phyloP scores from a whole-genome alignment of 495 filamentous ascomycete species.

The Margaritispora aquatica region DNA sequence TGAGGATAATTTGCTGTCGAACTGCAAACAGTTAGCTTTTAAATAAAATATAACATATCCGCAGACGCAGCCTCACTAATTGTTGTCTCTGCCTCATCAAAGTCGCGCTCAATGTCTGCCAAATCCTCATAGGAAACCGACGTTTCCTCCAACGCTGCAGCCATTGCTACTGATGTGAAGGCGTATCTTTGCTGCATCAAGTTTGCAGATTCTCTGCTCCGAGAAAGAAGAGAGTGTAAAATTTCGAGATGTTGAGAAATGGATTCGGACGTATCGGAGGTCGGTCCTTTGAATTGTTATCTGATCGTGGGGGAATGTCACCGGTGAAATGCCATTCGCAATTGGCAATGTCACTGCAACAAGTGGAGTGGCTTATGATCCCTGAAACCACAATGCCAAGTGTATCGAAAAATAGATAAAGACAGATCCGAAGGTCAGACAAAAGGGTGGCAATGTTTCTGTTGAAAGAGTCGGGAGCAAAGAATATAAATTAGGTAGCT shows the following conservation, averaged over 20 bases:
- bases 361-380: background rate
- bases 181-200: constrained; percentile 22
- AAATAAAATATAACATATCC: background rate
- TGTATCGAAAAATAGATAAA: no score
- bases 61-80: constrained; percentile 47
- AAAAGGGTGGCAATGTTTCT: background rate
- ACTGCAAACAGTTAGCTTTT: constrained; percentile 32
- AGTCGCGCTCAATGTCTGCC: constrained; percentile 59
- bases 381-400: background rate
- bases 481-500: background rate
- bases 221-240: background rate
- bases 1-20: constrained; percentile 46
- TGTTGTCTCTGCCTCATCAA: constrained; percentile 62
- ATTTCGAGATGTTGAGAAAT: background rate
- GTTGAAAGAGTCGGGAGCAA: background rate
- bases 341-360: background rate
- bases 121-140: constrained; percentile 49
- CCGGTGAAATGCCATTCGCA: background rate
- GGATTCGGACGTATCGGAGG: no score
- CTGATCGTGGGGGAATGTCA: background rate
- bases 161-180: constrained; percentile 32
- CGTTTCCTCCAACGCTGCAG: constrained; percentile 35
- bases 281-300: no score
- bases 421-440: background rate
- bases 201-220: background rate